Conservation (phyloP, 768 basidiomycete genomes). For the Cystofilobasidium capitatum region DNA sequence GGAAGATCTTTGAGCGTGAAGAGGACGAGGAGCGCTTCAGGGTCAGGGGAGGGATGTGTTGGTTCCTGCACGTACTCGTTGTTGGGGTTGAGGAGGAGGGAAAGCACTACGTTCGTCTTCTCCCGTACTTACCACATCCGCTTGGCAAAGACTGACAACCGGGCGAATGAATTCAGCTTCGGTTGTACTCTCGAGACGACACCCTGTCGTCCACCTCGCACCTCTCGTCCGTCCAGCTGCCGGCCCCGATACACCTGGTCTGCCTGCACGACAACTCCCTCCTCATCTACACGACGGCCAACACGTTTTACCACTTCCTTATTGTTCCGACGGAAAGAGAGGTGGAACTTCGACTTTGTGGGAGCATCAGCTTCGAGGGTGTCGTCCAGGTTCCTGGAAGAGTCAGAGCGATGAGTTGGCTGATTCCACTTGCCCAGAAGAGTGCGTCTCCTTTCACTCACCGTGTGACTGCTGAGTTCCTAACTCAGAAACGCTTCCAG, state of each 20-base stretch:
- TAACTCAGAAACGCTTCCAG: slow-evolving; percentile 42
- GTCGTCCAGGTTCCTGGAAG: slow-evolving; percentile 73
- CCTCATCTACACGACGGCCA: slow-evolving; percentile 87
- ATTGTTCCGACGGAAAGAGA: slow-evolving; percentile 66
- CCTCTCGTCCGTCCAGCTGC: slow-evolving; percentile 65
- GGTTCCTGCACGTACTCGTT: slow-evolving; percentile 93
- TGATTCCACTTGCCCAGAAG: slow-evolving; percentile 87
- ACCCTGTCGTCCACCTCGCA: slow-evolving; percentile 75
- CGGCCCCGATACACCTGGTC: slow-evolving; percentile 69
- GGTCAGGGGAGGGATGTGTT: slow-evolving; percentile 82
- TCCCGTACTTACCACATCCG: not conserved
- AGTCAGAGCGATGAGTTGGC: slow-evolving; percentile 89
- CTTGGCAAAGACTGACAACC: not conserved
- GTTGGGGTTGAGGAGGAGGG: slow-evolving; percentile 69
- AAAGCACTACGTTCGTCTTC: slow-evolving; percentile 15
- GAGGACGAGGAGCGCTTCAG: slow-evolving; percentile 75
- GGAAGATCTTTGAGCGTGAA: slow-evolving; percentile 78
- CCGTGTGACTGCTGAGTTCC: not conserved
- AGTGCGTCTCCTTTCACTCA: slow-evolving; percentile 48
- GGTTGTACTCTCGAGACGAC: slow-evolving; percentile 85
- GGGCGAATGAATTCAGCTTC: slow-evolving; percentile 50
- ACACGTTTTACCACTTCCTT: slow-evolving; percentile 83
- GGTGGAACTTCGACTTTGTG: slow-evolving; percentile 80
- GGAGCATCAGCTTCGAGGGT: slow-evolving; percentile 86
- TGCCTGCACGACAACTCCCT: slow-evolving; percentile 91